A percentile compares a stretch with the other conserved stretches of the same genome.
Conservation (phyloP, 768 basidiomycete species). For the Mycena vulgaris region DNA sequence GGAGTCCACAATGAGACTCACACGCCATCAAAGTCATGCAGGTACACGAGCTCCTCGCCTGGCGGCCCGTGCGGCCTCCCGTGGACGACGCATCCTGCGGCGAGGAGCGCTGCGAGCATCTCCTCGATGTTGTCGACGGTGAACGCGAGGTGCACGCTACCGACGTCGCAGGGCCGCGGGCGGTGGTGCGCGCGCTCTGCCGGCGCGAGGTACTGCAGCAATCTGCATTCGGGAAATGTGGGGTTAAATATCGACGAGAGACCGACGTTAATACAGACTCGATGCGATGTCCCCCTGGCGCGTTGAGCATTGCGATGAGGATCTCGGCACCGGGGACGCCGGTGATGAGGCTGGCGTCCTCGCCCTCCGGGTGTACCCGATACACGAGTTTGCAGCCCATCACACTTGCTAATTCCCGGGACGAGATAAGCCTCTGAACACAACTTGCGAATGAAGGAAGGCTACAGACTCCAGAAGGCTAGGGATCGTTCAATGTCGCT, state of each 20-base stretch:
- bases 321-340: not conserved
- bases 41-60: not conserved
- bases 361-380: not conserved
- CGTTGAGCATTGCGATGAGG: slow-evolving; percentile 7
- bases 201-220: slow-evolving; percentile 8
- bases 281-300: slow-evolving; percentile 6
- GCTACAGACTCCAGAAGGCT: slow-evolving; percentile 8
- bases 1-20: not conserved
- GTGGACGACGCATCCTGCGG: not conserved
- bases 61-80: not conserved
- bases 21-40: slow-evolving; percentile 11
- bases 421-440: too few species aligned
- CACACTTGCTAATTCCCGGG: not conserved
- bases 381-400: slow-evolving; percentile 10
- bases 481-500: not conserved
- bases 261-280: not conserved
- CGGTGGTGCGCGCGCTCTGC: not conserved
- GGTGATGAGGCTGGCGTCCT: not conserved
- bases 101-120: not conserved
- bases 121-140: slow-evolving; percentile 11
- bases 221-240: not conserved
- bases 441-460: too few species aligned
- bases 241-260: not conserved
- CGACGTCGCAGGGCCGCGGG: slow-evolving; percentile 2
- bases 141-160: slow-evolving; percentile 6